Base-by-base conservation (phyloP, 306 rosid species). In the Vigna mungo region DNA sequence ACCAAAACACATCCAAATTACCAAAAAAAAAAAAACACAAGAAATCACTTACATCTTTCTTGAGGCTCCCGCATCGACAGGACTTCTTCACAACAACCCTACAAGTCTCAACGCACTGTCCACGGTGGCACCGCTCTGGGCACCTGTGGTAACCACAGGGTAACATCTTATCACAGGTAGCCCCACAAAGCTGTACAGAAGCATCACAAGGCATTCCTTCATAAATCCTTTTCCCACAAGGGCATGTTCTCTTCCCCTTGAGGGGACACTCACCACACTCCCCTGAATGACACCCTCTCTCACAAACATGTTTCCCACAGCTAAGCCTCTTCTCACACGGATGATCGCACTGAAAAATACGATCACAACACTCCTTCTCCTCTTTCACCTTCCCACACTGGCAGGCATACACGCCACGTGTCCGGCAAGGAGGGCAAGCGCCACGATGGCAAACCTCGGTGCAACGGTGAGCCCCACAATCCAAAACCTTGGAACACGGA, bases 111-210 rank as follows among this genome's bases (percentile, higher is more conserved):
- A 86, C 55, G 63, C 98, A 95, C 1, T 83, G 82, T 21, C 98
- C 96, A 4, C 92, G 97, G 66, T 92, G 98, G 81, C 98, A 95
- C 81, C 98, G 68, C 71, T 95, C 97, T 0, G 86, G 98, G 75
- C 97, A 95, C 82, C 88, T 83, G 44, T 95, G 98, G 68, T 72
- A 81, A 17, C 96, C 93, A 61, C 98, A 95, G 10, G 79, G 74
- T 15, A 95, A 77, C 90, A 76, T 84, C 78, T 92, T 92, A 58
- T 84, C 91, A 55, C 98, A 95, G 18, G 96, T 95, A 0, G 88
- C 85, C 0, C 98, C 98, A 54, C 98, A 95, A 66, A 95, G 63
- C 10, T 89, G 97, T 68, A 86, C 82, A 7, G 80, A 44, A 36
- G 78, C 91, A 85, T 95, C 97, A 83, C 98, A 95, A 68, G 96